These are phyloP conservation scores for Candida albicans DNA, from an alignment of 1,139 yeast species.

Conservation along the genomic window DNA sequence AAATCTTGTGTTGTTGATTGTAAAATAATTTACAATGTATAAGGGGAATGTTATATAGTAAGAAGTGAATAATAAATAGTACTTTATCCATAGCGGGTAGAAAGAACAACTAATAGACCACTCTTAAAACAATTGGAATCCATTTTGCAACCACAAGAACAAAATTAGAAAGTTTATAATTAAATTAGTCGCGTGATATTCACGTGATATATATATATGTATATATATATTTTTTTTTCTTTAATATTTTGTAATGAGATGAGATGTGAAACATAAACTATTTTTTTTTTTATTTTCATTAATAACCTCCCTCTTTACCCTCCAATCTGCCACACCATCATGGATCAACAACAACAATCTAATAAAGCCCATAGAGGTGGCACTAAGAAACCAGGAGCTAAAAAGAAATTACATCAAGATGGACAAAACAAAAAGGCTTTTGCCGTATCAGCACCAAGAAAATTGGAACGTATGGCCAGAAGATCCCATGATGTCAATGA, in stretches of 20 bases:
- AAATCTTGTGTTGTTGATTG: constrained; percentile 30
- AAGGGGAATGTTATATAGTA: neutral
- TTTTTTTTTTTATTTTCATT: neutral
- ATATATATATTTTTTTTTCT: neutral
- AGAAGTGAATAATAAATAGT: constrained; percentile 1
- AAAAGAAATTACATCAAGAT: constrained; percentile 85
- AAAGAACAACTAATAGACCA: no score
- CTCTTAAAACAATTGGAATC: neutral
- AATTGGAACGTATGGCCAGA: constrained; percentile 79
- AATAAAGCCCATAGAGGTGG: constrained; percentile 63
- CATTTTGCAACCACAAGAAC: neutral
- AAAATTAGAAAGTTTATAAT: no score
- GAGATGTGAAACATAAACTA: no score
- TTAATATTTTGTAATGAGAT: neutral
- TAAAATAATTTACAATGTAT: neutral
- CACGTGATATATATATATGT: no score
- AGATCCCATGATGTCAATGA: constrained; percentile 87
- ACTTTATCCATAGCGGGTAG: neutral
- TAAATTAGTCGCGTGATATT: no score
- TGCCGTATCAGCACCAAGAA: constrained; percentile 90
- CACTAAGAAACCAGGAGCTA: constrained; percentile 62
- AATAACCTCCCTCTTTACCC: neutral
- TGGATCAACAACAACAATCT: constrained; percentile 44
- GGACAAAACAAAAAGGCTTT: constrained; percentile 95
- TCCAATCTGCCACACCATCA: constrained; percentile 7